phyloP scores from a whole-genome alignment of 2,329 filamentous ascomycete genomes.

The Tolypocladium tropicale region DNA sequence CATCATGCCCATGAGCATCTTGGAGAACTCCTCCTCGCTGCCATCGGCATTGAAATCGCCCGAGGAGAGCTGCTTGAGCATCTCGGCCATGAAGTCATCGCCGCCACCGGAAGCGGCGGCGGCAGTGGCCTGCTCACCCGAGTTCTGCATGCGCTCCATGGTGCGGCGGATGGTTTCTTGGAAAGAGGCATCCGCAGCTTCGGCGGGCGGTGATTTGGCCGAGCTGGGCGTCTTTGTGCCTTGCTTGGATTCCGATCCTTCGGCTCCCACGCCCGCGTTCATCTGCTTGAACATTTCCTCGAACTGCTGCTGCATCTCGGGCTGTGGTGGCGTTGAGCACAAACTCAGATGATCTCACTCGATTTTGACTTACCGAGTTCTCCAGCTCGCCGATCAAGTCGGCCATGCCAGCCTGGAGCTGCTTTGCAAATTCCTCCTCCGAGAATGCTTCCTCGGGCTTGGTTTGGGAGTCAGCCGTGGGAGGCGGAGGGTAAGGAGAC shows the following conservation, averaged over 20 bases:
- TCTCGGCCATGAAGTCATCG: slow-evolving; percentile 80
- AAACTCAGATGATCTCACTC: too few species aligned
- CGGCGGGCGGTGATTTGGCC: slow-evolving; percentile 19
- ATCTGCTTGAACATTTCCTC: slow-evolving; percentile 69
- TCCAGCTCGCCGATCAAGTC: slow-evolving; percentile 66
- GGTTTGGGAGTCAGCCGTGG: slow-evolving; percentile 11
- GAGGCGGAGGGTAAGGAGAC: slow-evolving; percentile 12
- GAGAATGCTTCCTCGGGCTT: slow-evolving; percentile 33
- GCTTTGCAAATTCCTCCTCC: slow-evolving; percentile 74
- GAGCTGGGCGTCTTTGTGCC: slow-evolving; percentile 13
- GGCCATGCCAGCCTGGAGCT: slow-evolving; percentile 86
- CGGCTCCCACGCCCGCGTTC: slow-evolving; percentile 36
- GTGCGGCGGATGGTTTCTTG: slow-evolving; percentile 88
- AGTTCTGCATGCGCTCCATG: slow-evolving; percentile 92
- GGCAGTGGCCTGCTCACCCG: slow-evolving; percentile 74
- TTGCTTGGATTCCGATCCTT: slow-evolving; percentile 5
- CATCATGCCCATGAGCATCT: slow-evolving; percentile 97
- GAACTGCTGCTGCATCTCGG: slow-evolving; percentile 70
- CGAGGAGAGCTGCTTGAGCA: slow-evolving; percentile 69
- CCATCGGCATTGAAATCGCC: slow-evolving; percentile 51
- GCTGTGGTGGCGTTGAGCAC: slow-evolving; percentile 22
- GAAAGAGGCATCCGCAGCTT: slow-evolving; percentile 52
- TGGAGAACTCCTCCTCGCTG: slow-evolving; percentile 76
- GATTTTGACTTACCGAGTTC: slow-evolving; percentile 36
- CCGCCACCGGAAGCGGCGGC: slow-evolving; percentile 56